phyloP scores from a whole-genome alignment of 768 basidiomycete genomes.

The Leucogyrophana mollusca region DNA sequence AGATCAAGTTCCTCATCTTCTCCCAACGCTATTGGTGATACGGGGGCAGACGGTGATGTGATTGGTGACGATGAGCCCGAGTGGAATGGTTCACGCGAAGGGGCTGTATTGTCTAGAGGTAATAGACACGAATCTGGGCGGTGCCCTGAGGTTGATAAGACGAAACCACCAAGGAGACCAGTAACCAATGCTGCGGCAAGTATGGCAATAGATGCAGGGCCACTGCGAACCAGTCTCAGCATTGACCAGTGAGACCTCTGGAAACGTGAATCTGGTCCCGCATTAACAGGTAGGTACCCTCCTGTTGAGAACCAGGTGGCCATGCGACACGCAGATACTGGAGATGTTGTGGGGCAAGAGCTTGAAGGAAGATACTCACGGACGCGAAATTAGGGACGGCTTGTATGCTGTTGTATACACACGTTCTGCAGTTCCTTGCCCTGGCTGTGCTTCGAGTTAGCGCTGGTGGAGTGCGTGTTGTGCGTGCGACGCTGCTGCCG shows the following conservation, averaged over 20 bases:
- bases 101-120: constrained; percentile 11
- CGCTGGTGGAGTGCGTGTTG: too few species aligned
- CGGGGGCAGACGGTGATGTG: neutral
- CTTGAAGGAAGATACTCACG: too few species aligned
- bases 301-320: constrained; percentile 7
- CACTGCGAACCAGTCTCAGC: constrained; percentile 15
- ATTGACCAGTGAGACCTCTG: constrained; percentile 10
- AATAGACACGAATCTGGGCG: constrained; percentile 17
- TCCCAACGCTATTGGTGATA: constrained; percentile 2
- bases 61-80: neutral
- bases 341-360: too few species aligned
- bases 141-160: constrained; percentile 14
- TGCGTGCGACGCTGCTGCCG: too few species aligned
- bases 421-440: too few species aligned
- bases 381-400: too few species aligned
- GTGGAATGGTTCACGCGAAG: neutral
- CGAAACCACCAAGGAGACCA: constrained; percentile 25
- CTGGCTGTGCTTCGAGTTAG: too few species aligned
- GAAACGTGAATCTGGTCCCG: constrained; percentile 6
- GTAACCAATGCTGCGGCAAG: constrained; percentile 20
- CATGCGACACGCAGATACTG: constrained; percentile 7
- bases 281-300: constrained; percentile 22
- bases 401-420: too few species aligned
- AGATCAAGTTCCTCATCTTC: constrained; percentile 24
- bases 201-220: constrained; percentile 10